These are phyloP conservation scores for Porpolomopsis calyptriformis DNA, from an alignment of 768 basidiomycete species.

Conservation along the genomic window DNA sequence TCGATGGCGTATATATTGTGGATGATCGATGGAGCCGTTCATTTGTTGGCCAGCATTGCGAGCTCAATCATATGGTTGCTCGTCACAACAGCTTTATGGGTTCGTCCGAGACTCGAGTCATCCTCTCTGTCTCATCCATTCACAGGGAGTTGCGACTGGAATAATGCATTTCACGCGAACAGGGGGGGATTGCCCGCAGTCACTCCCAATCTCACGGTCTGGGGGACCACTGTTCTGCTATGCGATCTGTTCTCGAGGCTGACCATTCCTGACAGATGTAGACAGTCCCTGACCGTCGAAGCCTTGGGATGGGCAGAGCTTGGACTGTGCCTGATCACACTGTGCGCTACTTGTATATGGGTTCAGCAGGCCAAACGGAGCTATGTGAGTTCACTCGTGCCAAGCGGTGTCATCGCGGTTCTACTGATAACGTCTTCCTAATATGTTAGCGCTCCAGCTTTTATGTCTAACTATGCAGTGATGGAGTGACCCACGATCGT, in stretches of 20 bases:
- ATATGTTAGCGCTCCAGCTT: slow-evolving; percentile 17
- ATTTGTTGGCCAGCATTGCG: slow-evolving; percentile 65
- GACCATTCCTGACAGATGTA: slow-evolving; percentile 35
- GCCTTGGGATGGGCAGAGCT: slow-evolving; percentile 72
- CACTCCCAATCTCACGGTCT: slow-evolving; percentile 42
- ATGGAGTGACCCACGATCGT: background rate
- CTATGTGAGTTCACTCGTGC: slow-evolving; percentile 16
- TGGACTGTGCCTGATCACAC: slow-evolving; percentile 16
- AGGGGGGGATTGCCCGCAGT: slow-evolving; percentile 48
- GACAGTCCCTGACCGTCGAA: slow-evolving; percentile 63
- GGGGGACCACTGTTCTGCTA: slow-evolving; percentile 12
- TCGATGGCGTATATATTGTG: slow-evolving; percentile 60
- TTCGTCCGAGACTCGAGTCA: slow-evolving; percentile 19
- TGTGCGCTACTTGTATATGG: slow-evolving; percentile 11
- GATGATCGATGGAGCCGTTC: slow-evolving; percentile 54
- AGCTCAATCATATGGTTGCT: slow-evolving; percentile 69
- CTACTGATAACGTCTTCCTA: background rate
- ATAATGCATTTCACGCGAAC: slow-evolving; percentile 54
- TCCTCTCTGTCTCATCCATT: slow-evolving; percentile 1
- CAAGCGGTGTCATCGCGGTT: background rate
- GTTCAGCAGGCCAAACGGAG: slow-evolving; percentile 10
- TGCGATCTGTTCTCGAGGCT: slow-evolving; percentile 6
- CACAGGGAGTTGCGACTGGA: slow-evolving; percentile 56
- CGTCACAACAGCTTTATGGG: slow-evolving; percentile 59
- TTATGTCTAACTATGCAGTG: slow-evolving; percentile 26